These are phyloP conservation scores for Ogataea allantospora DNA, from an alignment of 805 yeast genomes.

Conservation along the genomic window DNA sequence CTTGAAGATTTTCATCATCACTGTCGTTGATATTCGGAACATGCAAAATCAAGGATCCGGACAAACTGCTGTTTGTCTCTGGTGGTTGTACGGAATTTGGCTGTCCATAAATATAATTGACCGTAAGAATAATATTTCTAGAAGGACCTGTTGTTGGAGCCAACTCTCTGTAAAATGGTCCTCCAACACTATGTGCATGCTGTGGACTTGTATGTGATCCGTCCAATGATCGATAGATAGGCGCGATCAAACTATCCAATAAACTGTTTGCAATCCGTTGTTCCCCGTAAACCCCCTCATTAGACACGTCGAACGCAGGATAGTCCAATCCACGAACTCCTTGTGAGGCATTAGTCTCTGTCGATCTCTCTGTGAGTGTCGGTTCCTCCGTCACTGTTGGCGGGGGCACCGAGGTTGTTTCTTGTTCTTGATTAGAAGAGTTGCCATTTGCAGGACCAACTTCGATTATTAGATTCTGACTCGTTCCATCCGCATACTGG, in stretches of 20 bases:
- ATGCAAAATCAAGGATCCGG: conserved; percentile 61
- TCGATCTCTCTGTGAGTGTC: conserved; percentile 1
- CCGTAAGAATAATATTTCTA: conserved; percentile 40
- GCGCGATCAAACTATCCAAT: conserved; percentile 25
- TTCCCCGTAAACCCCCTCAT: conserved; percentile 32
- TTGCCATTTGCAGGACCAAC: conserved; percentile 27
- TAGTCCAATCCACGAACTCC: conserved; percentile 35
- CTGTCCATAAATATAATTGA: conserved; percentile 37
- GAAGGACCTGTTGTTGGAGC: conserved; percentile 24
- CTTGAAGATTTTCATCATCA: conserved; percentile 59
- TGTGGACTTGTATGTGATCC: conserved; percentile 7
- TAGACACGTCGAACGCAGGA: conserved; percentile 38
- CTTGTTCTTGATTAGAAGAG: conserved; percentile 2
- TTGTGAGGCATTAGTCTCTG: conserved; percentile 2
- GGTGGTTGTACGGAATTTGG: conserved; percentile 21
- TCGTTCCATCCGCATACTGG: conserved; percentile 31
- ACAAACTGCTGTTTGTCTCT: conserved; percentile 31
- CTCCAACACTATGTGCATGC: conserved; percentile 1
- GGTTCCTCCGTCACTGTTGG: neutral
- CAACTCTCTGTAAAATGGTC: conserved; percentile 4
- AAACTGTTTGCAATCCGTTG: conserved; percentile 21
- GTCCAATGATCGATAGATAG: conserved; percentile 26
- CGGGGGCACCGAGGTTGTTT: conserved; percentile 2
- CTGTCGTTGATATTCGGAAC: conserved; percentile 64
- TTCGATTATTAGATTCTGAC: conserved; percentile 31